Evolutionary conservation across 805 yeast species (phyloP), one percentile per base, ranked within the genome.

Genomic region (Torulaspora franciscae): DNA sequence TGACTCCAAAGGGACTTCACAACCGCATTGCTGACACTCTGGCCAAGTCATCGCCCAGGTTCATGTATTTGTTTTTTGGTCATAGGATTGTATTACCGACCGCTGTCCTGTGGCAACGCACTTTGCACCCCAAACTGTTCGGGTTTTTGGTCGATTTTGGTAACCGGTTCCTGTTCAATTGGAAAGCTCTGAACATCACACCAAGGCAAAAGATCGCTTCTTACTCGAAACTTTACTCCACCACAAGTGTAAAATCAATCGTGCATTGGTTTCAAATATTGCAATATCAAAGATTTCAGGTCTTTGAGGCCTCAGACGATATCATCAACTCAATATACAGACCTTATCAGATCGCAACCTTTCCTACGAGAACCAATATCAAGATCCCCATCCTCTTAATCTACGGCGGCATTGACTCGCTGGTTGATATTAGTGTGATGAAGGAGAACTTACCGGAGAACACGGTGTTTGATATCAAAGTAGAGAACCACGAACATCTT

Each of bases 181-280:
- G 99, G 99, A 72, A 70, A 39, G 76, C 90, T 6, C 34, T 51
- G 4, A 87, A 91, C 65, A 91, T 93, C 52, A 68, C 79, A 27
- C 71, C 75, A 47, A 66, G 78, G 32, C 96, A 90, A 64, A 91
- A 90, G 60, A 67, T 80, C 38, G 74, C 85, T n/a, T 76, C 86
- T 11, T 91, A 87, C 64, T 79, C 87, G 13, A 97, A 93, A 62
- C 70, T 91, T 43, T 91, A 90, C 67, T 85, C 96, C 1, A 84
- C 95, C 17, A 88, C 98, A 0, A 80, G 90, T 2, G 98, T 90
- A 22, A 91, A 90, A 64, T 78, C 85, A 7, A 89, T 88, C 36
- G 97, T 89, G n/a, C 96, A 88, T 65, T 88, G 96, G 96, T 87
- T 88, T 58, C 96, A 88, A 66, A 90, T 91, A 42, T 85, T 91